phyloP scores from a whole-genome alignment of 306 rosid genomes.

The Rubus idaeus region DNA sequence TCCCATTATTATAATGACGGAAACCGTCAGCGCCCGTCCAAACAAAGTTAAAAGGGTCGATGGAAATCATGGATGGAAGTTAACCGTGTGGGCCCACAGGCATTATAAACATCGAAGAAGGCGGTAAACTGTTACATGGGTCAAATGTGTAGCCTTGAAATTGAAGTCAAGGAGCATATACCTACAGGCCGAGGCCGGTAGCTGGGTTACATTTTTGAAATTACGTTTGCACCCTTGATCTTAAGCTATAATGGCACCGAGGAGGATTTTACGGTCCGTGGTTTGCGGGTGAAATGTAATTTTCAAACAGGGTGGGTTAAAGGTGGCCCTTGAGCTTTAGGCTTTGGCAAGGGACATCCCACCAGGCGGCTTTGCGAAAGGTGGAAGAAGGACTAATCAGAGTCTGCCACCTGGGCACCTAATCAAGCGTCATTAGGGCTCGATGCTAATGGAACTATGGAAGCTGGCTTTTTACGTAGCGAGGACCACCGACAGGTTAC shows the following conservation, averaged over 20 bases:
- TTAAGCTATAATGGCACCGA: background rate
- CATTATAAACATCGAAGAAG: slow-evolving; percentile 1
- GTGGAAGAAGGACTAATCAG: background rate
- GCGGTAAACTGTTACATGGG: background rate
- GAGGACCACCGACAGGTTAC: background rate
- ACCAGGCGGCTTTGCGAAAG: slow-evolving; percentile 6
- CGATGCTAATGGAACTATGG: background rate
- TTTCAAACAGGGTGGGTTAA: background rate
- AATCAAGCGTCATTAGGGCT: background rate
- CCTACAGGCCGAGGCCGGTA: background rate
- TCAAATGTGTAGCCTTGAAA: no score
- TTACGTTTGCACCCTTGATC: slow-evolving; percentile 4
- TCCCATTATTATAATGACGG: background rate
- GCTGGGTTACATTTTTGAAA: background rate
- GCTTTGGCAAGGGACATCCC: slow-evolving; percentile 5
- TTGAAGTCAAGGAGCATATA: background rate
- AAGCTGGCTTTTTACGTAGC: background rate
- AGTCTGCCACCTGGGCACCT: background rate
- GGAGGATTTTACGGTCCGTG: background rate
- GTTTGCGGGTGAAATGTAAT: slow-evolving; percentile 20
- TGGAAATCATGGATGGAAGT: background rate
- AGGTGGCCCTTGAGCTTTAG: background rate
- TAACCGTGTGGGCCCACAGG: background rate
- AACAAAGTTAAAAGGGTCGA: background rate
- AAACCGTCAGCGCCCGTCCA: background rate